Conservation (phyloP, 768 basidiomycete species). For the Tricholoma matsutake region DNA sequence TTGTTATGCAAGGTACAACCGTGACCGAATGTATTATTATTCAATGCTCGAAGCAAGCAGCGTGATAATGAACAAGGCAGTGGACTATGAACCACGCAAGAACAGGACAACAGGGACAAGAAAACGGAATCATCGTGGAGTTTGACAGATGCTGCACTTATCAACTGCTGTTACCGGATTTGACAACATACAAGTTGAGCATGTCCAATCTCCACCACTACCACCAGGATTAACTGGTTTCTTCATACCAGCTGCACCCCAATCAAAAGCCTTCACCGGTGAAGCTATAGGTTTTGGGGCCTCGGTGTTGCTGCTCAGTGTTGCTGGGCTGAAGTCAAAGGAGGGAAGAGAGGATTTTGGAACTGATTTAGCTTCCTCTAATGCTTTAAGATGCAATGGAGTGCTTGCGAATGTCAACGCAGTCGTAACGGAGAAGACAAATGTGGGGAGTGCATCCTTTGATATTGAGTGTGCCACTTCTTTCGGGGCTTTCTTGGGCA, state of each 20-base stretch:
- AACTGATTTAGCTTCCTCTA: slow-evolving; percentile 37
- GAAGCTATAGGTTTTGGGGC: slow-evolving; percentile 9
- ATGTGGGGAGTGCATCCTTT: slow-evolving; percentile 32
- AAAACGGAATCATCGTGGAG: slow-evolving; percentile 26
- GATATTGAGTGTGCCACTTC: slow-evolving; percentile 28
- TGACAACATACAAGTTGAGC: slow-evolving; percentile 47
- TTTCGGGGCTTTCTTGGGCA: slow-evolving; percentile 15
- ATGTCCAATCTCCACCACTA: slow-evolving; percentile 48
- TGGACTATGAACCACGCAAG: not conserved
- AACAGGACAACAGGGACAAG: not conserved
- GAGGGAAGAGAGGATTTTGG: slow-evolving; percentile 44
- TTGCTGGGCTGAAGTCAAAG: slow-evolving; percentile 31
- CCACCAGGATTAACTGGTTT: slow-evolving; percentile 31
- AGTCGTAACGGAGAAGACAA: slow-evolving; percentile 29
- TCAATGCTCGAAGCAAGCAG: not conserved
- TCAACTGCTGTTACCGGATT: slow-evolving; percentile 42
- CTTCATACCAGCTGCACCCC: slow-evolving; percentile 59
- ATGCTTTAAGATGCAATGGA: slow-evolving; percentile 25
- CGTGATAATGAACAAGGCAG: not conserved
- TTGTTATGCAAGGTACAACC: not conserved
- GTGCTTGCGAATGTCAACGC: slow-evolving; percentile 19
- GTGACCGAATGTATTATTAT: not conserved
- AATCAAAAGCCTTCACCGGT: slow-evolving; percentile 48
- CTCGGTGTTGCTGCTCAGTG: not conserved
- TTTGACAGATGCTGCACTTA: slow-evolving; percentile 48